Percentiles rank a stretch among this genome's conserved stretches.
phyloP scores from a whole-genome alignment of 2,329 filamentous ascomycete species.

The Fusarium udum region DNA sequence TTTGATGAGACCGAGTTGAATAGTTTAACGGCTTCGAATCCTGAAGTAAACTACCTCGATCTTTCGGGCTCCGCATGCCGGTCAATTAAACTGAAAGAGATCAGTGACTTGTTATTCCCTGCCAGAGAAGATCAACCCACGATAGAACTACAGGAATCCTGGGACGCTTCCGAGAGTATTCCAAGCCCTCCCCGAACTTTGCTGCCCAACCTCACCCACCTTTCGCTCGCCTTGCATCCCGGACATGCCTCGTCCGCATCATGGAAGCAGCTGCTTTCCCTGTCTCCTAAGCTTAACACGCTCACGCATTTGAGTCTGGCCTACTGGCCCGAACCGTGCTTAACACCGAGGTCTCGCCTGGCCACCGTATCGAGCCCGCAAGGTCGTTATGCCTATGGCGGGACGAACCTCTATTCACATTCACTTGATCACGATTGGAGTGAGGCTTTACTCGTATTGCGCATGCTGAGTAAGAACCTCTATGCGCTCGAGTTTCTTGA shows the following conservation, averaged over 20 bases:
- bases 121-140: constrained; percentile 26
- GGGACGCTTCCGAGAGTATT: constrained; percentile 56
- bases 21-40: constrained; percentile 31
- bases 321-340: constrained; percentile 68
- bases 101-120: constrained; percentile 62
- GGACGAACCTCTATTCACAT: constrained; percentile 67
- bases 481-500: constrained; percentile 70
- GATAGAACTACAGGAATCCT: constrained; percentile 58
- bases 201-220: constrained; percentile 67
- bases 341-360: constrained; percentile 64
- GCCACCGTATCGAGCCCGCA: constrained; percentile 57
- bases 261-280: constrained; percentile 66
- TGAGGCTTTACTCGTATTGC: constrained; percentile 65
- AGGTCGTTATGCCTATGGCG: constrained; percentile 61
- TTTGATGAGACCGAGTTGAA: constrained; percentile 43
- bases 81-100: constrained; percentile 61
- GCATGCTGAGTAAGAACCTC: constrained; percentile 62
- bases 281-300: constrained; percentile 62
- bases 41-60: constrained; percentile 62
- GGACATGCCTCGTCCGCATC: constrained; percentile 51
- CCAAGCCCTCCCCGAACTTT: constrained; percentile 50
- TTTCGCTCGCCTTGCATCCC: constrained; percentile 65
- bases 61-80: constrained; percentile 62
- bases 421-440: constrained; percentile 67
- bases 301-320: constrained; percentile 70